Percentiles rank a stretch among this genome's conserved stretches.
Evolutionary conservation across 805 yeast species (phyloP).

Genomic region (Ogataea nakhonphanomensis): DNA sequence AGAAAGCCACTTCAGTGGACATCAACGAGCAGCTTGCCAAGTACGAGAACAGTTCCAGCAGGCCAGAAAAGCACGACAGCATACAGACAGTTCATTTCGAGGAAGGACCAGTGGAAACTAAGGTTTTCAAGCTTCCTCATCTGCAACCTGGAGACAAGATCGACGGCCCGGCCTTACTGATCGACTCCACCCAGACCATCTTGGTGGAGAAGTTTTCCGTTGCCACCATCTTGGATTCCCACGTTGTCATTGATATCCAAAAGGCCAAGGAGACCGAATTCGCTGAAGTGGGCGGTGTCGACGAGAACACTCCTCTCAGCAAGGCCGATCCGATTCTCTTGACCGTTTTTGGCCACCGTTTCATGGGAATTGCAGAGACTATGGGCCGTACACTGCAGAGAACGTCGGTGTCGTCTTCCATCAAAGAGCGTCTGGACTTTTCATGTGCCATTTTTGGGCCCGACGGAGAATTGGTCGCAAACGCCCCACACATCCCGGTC

Average conservation of each 20-base stretch:
- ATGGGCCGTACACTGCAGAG: constrained; percentile 42
- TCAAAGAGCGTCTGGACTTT: constrained; percentile 42
- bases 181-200: constrained; percentile 38
- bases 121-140: constrained; percentile 30
- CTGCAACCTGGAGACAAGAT: constrained; percentile 31
- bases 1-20: background rate
- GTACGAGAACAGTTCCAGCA: background rate
- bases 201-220: constrained; percentile 35
- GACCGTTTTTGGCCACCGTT: constrained; percentile 41
- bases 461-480: constrained; percentile 39
- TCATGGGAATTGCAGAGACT: constrained; percentile 44
- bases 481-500: constrained; percentile 44
- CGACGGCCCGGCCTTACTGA: constrained; percentile 36
- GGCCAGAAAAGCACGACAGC: constrained; percentile 2
- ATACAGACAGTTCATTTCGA: constrained; percentile 11
- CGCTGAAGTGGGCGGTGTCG: constrained; percentile 11
- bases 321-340: constrained; percentile 38
- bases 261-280: constrained; percentile 4
- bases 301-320: constrained; percentile 8
- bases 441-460: constrained; percentile 43
- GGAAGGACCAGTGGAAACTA: constrained; percentile 17
- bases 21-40: constrained; percentile 3
- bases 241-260: constrained; percentile 30
- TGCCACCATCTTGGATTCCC: constrained; percentile 35
- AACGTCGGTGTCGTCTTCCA: constrained; percentile 38